Percentiles rank a stretch among this genome's conserved stretches.
Evolutionary conservation across 148 eudicot genomes (phyloP).

Genomic region (Camellia sinensis): DNA sequence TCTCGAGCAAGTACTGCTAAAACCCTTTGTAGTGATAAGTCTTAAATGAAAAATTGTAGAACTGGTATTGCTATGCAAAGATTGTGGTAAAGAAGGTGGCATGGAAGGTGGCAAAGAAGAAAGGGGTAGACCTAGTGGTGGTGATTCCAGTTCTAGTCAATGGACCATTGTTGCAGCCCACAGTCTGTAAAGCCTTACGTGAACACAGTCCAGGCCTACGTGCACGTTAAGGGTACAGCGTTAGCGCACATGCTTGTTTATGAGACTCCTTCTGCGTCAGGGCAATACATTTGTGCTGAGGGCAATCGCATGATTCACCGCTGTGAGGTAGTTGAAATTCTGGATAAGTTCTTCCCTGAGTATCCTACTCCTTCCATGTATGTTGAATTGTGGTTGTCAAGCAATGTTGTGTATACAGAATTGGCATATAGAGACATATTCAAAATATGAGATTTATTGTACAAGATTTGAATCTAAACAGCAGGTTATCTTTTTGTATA

Average conservation of each 20-base stretch:
- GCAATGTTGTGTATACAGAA: too few relatives aligned
- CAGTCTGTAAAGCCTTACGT: constrained; percentile 72
- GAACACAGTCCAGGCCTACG: constrained; percentile 78
- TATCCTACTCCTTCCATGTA: constrained; percentile 87
- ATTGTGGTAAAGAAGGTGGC: constrained; percentile 84
- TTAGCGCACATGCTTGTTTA: constrained; percentile 73
- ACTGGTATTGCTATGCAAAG: constrained; percentile 96
- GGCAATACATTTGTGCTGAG: constrained; percentile 80
- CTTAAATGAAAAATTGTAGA: constrained; percentile 35
- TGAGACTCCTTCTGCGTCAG: constrained; percentile 66
- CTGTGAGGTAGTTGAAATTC: constrained; percentile 71
- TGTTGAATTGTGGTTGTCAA: constrained; percentile 24
- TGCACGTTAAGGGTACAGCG: constrained; percentile 77
- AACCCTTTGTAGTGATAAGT: too few relatives aligned
- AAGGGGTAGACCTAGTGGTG: constrained; percentile 69
- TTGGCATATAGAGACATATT: too few relatives aligned
- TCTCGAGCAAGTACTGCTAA: too few relatives aligned
- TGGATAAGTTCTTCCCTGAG: constrained; percentile 81
- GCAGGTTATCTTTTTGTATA: too few relatives aligned
- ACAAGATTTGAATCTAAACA: too few relatives aligned
- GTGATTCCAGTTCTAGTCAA: constrained; percentile 76
- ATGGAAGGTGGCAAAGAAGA: constrained; percentile 65
- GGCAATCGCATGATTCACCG: constrained; percentile 88
- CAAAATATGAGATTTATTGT: too few relatives aligned
- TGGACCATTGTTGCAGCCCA: constrained; percentile 78